Percentiles rank a stretch among this genome's conserved stretches.
Conservation (phyloP, 371 early-diverging fungal species). For the Lichtheimia ramosa region DNA sequence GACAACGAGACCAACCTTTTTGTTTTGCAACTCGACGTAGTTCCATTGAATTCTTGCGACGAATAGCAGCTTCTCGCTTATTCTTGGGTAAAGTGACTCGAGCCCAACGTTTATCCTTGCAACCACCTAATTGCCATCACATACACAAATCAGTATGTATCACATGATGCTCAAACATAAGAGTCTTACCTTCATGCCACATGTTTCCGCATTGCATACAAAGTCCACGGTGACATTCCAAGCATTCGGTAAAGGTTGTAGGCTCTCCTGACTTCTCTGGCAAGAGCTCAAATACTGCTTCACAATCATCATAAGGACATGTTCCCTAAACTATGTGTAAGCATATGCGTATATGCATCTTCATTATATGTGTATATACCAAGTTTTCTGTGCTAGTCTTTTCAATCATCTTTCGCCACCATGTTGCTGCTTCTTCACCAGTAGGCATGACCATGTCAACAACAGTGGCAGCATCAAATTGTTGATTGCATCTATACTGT, state of each 20-base stretch:
- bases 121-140: background rate
- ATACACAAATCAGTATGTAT: background rate
- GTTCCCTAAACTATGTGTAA: background rate
- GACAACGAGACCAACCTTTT: conserved; percentile 4
- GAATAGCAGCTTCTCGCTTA: background rate
- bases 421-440: background rate
- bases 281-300: background rate
- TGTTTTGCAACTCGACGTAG: background rate
- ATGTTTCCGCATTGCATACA: background rate
- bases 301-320: conserved; percentile 11
- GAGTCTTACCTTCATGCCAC: conserved; percentile 6
- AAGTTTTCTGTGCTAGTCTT: background rate
- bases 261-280: background rate
- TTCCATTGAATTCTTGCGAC: background rate
- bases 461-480: background rate
- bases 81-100: background rate
- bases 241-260: background rate
- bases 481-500: background rate
- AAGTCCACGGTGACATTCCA: conserved; percentile 8
- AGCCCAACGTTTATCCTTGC: background rate
- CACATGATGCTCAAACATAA: background rate
- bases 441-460: background rate
- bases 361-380: background rate
- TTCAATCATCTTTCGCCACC: background rate
- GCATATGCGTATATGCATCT: background rate